Percentiles rank a stretch among this genome's conserved stretches.
These are phyloP conservation scores for Aspergillus homomorphus DNA, from an alignment of 495 filamentous ascomycete species.

Conservation along the genomic window DNA sequence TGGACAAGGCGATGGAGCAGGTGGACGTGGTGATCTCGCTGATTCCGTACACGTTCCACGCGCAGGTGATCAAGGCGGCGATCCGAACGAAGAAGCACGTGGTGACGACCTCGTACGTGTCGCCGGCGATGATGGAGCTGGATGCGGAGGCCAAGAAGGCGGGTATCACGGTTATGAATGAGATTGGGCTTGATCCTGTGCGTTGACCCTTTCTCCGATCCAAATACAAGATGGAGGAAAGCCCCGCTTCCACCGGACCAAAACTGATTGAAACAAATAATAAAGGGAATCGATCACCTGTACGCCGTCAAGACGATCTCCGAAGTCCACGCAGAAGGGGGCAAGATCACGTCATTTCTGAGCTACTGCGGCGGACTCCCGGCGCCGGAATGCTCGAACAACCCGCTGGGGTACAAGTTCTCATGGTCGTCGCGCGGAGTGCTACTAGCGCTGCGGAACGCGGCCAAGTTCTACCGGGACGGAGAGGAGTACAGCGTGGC, in stretches of 20 bases:
- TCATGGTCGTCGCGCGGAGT: conserved; percentile 84
- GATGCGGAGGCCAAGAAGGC: conserved; percentile 81
- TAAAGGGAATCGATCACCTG: conserved; percentile 65
- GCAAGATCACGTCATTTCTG: conserved; percentile 79
- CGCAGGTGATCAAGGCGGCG: conserved; percentile 86
- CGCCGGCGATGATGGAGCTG: conserved; percentile 86
- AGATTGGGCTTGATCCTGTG: conserved; percentile 74
- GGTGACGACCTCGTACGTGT: conserved; percentile 94
- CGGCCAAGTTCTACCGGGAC: conserved; percentile 78
- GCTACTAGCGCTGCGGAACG: conserved; percentile 78
- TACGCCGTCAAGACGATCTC: conserved; percentile 89
- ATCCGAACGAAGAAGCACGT: conserved; percentile 93
- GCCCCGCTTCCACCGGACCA: neutral
- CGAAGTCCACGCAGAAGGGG: conserved; percentile 74
- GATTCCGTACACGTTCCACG: conserved; percentile 94
- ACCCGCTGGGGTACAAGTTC: conserved; percentile 97
- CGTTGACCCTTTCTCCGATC: conserved; percentile 1
- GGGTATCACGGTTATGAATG: conserved; percentile 97
- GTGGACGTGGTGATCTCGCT: conserved; percentile 76
- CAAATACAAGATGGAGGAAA: too few species aligned
- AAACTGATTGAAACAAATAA: neutral
- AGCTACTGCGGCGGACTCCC: conserved; percentile 89
- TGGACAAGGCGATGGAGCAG: conserved; percentile 75
- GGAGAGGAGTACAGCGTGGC: conserved; percentile 64
- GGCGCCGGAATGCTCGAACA: conserved; percentile 78